Evolutionary conservation across 148 eudicot species (phyloP), one percentile per base, ranked within the genome.

Genomic region (Vaccinium vitisidaea): DNA sequence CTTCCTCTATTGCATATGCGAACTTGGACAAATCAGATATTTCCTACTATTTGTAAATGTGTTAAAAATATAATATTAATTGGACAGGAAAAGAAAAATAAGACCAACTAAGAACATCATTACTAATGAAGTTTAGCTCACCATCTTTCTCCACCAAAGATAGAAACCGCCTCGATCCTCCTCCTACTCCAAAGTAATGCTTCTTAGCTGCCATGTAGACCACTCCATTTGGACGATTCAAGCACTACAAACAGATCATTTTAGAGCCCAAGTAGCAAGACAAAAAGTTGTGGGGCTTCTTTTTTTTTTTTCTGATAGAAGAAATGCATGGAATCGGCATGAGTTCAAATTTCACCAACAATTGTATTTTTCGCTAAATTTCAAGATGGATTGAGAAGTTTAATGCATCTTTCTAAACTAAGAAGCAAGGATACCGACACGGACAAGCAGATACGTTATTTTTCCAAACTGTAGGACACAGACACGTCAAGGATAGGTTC

Each of bases 111-210:
- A 30, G 46, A 10, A 39, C 15, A 63, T 43, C 50, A 19, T 21
- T 21, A 30, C 19, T 11, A 6, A 54, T 19, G 77, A 63, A 74
- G n/a, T 46, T 54, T 23, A 87, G 79, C 93, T 88, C 83, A 96
- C 99, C 95, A 65, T 97, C 98, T 88, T 94, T 93, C 85, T 95
- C 98, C 27, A 94, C 96, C 83, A 93, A 43, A 27, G 99, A 94
- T 21, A 97, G 36, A 84, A 97, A 97, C 19, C 88, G 90, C 86
- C 98, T 91, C 58, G 99, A 92, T 84, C 99, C 99, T 53, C 99
- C 99, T 63, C 99, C 99, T 65, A 97, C 99, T 63, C 99, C 99
- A 84, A 97, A 97, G 87, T 97, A 97, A 87, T 97, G 89, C 87
- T 95, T 97, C 91, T 97, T 97, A 69, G 96, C 99, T 54, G 99